A percentile compares a stretch with the other conserved stretches of the same genome.
Conservation (phyloP, 768 basidiomycete genomes). For the Xerocomus spinulosus region DNA sequence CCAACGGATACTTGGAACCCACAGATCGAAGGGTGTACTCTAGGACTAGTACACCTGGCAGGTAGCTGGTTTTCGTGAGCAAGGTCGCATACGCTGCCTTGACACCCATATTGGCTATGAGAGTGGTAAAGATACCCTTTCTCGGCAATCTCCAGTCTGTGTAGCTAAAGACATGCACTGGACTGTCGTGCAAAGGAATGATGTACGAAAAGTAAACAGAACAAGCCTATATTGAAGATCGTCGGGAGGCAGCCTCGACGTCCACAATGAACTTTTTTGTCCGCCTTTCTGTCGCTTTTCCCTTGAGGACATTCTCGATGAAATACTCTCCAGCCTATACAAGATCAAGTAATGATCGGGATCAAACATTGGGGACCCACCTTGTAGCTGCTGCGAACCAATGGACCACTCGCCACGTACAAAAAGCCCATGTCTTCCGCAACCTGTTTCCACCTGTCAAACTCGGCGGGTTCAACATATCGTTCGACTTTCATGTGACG, state of each 20-base stretch:
- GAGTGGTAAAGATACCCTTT: no score
- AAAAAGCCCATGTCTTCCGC: slow-evolving; percentile 95
- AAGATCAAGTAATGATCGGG: slow-evolving; percentile 2
- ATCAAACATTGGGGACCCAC: slow-evolving; percentile 38
- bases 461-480: slow-evolving; percentile 92
- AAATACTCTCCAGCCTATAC: slow-evolving; percentile 90
- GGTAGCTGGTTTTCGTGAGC: slow-evolving; percentile 61
- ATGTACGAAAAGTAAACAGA: slow-evolving; percentile 2
- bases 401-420: slow-evolving; percentile 94
- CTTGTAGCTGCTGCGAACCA: slow-evolving; percentile 97
- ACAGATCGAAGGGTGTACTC: slow-evolving; percentile 49
- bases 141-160: slow-evolving; percentile 13
- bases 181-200: no score
- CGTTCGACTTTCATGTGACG: slow-evolving; percentile 98
- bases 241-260: slow-evolving; percentile 7
- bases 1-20: slow-evolving; percentile 64
- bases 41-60: slow-evolving; percentile 54
- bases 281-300: slow-evolving; percentile 46
- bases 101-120: slow-evolving; percentile 31
- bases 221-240: slow-evolving; percentile 4
- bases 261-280: slow-evolving; percentile 31
- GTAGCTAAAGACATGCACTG: no score
- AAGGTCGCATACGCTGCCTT: slow-evolving; percentile 71
- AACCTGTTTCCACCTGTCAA: slow-evolving; percentile 82
- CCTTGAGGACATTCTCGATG: slow-evolving; percentile 83